Conservation (phyloP, 2,329 filamentous ascomycete genomes). For the Epichloe typhina region DNA sequence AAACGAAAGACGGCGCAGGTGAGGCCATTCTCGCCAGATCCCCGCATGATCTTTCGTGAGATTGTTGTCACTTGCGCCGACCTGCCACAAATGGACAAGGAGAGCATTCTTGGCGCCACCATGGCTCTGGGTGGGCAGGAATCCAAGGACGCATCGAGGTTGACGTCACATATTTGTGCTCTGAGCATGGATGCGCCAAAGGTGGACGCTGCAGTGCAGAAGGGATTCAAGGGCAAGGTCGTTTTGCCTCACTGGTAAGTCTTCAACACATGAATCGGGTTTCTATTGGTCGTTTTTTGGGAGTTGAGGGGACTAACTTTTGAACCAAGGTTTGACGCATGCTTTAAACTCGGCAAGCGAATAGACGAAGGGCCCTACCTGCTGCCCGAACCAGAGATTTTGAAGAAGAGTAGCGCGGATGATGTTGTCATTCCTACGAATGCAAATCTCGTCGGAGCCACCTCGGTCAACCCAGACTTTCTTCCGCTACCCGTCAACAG, state of each 20-base stretch:
- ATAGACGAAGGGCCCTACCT: constrained; percentile 82
- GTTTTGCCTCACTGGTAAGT: constrained; percentile 83
- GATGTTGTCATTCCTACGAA: constrained; percentile 43
- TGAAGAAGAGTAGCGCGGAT: constrained; percentile 45
- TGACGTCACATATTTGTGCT: constrained; percentile 83
- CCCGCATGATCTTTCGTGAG: constrained; percentile 76
- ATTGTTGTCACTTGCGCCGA: constrained; percentile 74
- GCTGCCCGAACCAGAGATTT: constrained; percentile 73
- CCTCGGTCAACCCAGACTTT: constrained; percentile 33
- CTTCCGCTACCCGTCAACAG: constrained; percentile 29
- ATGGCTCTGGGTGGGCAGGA: constrained; percentile 81
- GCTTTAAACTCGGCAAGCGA: constrained; percentile 78
- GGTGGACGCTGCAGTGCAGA: constrained; percentile 48
- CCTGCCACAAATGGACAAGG: constrained; percentile 74
- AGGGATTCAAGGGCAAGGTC: constrained; percentile 60
- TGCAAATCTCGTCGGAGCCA: constrained; percentile 54
- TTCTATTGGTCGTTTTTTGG: background rate
- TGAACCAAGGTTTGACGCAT: constrained; percentile 74
- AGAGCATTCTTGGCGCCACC: constrained; percentile 82
- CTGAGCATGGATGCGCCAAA: constrained; percentile 63
- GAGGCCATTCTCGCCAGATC: constrained; percentile 80
- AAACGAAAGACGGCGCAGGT: constrained; percentile 62
- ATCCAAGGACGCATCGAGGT: constrained; percentile 53
- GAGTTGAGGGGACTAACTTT: background rate
- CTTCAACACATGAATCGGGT: background rate